phyloP scores from a whole-genome alignment of 129 eudicot genomes.

The Apium graveolens region DNA sequence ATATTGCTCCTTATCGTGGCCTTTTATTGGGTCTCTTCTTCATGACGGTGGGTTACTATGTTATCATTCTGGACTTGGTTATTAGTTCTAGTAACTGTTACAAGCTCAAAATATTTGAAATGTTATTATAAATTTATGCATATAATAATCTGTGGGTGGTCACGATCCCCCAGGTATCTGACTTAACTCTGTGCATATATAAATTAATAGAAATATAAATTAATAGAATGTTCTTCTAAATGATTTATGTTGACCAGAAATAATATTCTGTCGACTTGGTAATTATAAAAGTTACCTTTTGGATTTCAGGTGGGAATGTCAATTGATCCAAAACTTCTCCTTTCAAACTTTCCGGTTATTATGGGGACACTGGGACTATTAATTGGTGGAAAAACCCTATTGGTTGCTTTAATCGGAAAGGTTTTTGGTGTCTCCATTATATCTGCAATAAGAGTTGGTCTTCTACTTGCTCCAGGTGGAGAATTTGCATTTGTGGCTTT shows the following conservation, averaged over 20 bases:
- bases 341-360: conserved; percentile 86
- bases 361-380: conserved; percentile 80
- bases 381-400: conserved; percentile 77
- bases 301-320: conserved; percentile 97
- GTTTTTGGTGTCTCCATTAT: conserved; percentile 77
- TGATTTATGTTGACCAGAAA: neutral
- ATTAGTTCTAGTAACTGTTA: neutral
- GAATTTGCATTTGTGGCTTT: conserved; percentile 98
- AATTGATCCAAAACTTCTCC: conserved; percentile 92
- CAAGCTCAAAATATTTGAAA: neutral
- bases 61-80: neutral
- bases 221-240: neutral
- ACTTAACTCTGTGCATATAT: neutral
- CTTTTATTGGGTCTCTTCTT: conserved; percentile 95
- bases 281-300: conserved; percentile 2
- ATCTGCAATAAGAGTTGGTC: conserved; percentile 90
- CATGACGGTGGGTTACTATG: conserved; percentile 70
- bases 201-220: neutral
- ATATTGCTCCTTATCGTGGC: conserved; percentile 99
- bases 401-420: conserved; percentile 79
- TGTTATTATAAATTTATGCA: neutral
- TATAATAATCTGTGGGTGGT: neutral
- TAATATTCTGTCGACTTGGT: neutral
- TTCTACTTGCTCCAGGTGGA: conserved; percentile 98
- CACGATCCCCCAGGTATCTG: neutral